A percentile compares a stretch with the other conserved stretches of the same genome.
These are phyloP conservation scores for Diaporthe destruens DNA, from an alignment of 2,329 filamentous ascomycete species.

Conservation along the genomic window DNA sequence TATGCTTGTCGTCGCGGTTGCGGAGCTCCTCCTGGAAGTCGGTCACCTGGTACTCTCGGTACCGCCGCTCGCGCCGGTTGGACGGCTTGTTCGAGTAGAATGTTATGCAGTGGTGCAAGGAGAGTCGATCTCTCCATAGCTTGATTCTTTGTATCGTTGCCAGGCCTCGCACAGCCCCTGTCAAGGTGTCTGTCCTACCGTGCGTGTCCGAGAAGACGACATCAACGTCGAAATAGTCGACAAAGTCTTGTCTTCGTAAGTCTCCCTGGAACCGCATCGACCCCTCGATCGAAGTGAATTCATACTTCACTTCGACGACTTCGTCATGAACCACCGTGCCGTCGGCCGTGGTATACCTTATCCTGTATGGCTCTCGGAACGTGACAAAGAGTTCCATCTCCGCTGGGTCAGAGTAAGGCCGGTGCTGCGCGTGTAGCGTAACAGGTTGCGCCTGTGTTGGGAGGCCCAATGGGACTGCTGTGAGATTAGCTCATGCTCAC, in stretches of 20 bases:
- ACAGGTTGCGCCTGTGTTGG: slow-evolving; percentile 61
- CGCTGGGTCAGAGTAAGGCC: slow-evolving; percentile 62
- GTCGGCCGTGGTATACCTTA: slow-evolving; percentile 62
- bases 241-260: slow-evolving; percentile 59
- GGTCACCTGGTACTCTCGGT: slow-evolving; percentile 62
- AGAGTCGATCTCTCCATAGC: slow-evolving; percentile 63
- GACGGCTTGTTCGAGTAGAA: slow-evolving; percentile 57
- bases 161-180: slow-evolving; percentile 62
- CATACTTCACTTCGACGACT: slow-evolving; percentile 62
- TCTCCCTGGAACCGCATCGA: slow-evolving; percentile 64
- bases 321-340: slow-evolving; percentile 63
- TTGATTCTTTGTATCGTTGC: slow-evolving; percentile 66
- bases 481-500: slow-evolving; percentile 37
- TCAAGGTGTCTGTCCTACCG: slow-evolving; percentile 60
- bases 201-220: slow-evolving; percentile 66
- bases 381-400: slow-evolving; percentile 64
- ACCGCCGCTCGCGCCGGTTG: slow-evolving; percentile 56
- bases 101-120: slow-evolving; percentile 61
- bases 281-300: slow-evolving; percentile 62
- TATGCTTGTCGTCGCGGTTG: slow-evolving; percentile 60
- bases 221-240: slow-evolving; percentile 66
- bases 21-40: slow-evolving; percentile 61
- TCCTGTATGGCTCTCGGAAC: slow-evolving; percentile 61
- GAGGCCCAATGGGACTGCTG: slow-evolving; percentile 59
- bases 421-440: slow-evolving; percentile 64